Percentiles rank a stretch among this genome's conserved stretches.
phyloP scores from a whole-genome alignment of 192 early-diverging fungal genomes.

The Thamnidium elegans region DNA sequence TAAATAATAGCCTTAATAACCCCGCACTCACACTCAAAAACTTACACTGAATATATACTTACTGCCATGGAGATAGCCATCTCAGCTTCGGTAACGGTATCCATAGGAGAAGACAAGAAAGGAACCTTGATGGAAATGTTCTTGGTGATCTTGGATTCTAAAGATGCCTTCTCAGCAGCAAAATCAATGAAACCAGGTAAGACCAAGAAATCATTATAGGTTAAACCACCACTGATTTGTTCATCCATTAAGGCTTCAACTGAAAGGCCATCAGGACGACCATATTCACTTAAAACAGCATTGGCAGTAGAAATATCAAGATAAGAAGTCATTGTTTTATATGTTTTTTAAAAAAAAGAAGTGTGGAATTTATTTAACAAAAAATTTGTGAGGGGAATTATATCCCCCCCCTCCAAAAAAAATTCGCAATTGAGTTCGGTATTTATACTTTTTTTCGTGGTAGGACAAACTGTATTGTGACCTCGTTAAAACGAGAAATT shows the following conservation, averaged over 20 bases:
- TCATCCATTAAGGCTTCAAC: slow-evolving; percentile 83
- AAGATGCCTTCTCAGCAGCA: slow-evolving; percentile 73
- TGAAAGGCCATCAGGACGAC: slow-evolving; percentile 74
- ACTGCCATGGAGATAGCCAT: slow-evolving; percentile 98
- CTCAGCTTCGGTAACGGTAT: slow-evolving; percentile 94
- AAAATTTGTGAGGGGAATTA: slow-evolving; percentile 1
- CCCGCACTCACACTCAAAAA: not conserved
- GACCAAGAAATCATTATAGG: slow-evolving; percentile 98
- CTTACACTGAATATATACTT: slow-evolving; percentile 31
- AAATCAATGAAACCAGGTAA: slow-evolving; percentile 96
- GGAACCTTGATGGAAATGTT: slow-evolving; percentile 90
- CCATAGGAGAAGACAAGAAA: slow-evolving; percentile 95
- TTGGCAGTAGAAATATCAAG: slow-evolving; percentile 11
- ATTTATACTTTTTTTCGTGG: slow-evolving; percentile 1
- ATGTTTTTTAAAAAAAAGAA: slow-evolving; percentile 1
- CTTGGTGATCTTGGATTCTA: slow-evolving; percentile 88
- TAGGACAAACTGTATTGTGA: too few relatives aligned
- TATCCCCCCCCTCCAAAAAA: slow-evolving; percentile 11
- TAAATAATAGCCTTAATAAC: not conserved
- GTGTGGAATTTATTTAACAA: not conserved
- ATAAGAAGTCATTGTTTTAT: not conserved
- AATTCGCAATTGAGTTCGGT: not conserved
- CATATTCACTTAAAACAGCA: slow-evolving; percentile 23
- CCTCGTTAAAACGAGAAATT: too few relatives aligned
- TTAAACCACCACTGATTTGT: slow-evolving; percentile 79